phyloP scores from a whole-genome alignment of 257 asterid species.

The Solanum infundibuliforme region DNA sequence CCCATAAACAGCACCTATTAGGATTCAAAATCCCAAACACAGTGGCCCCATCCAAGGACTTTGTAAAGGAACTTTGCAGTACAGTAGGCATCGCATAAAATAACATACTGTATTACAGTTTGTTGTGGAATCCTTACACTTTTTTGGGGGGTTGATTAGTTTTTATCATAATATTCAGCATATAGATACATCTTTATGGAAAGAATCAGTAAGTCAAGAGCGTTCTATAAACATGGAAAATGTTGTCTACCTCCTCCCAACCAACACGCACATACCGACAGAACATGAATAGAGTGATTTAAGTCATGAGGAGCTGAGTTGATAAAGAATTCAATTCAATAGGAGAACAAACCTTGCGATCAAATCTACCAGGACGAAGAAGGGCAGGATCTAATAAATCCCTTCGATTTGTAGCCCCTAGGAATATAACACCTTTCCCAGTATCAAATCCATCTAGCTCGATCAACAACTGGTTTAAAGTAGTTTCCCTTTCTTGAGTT shows the following conservation, averaged over 20 bases:
- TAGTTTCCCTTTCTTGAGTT: slow-evolving; percentile 96
- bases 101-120: background rate
- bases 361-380: slow-evolving; percentile 99
- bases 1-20: background rate
- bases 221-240: background rate
- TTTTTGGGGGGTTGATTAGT: background rate
- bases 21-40: background rate
- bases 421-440: slow-evolving; percentile 94
- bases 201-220: background rate
- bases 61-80: background rate
- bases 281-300: background rate
- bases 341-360: slow-evolving; percentile 71
- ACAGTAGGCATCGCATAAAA: background rate
- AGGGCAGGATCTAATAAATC: slow-evolving; percentile 98
- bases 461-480: slow-evolving; percentile 89
- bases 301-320: background rate
- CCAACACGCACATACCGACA: background rate
- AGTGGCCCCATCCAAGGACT: background rate
- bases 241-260: background rate
- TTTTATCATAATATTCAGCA: background rate
- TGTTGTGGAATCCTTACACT: background rate
- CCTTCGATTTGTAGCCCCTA: slow-evolving; percentile 95
- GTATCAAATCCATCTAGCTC: slow-evolving; percentile 99
- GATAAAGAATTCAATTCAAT: background rate
- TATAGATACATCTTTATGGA: background rate